These are phyloP conservation scores for Nicotiana noctiflora DNA, from an alignment of 257 asterid genomes.

Conservation along the genomic window DNA sequence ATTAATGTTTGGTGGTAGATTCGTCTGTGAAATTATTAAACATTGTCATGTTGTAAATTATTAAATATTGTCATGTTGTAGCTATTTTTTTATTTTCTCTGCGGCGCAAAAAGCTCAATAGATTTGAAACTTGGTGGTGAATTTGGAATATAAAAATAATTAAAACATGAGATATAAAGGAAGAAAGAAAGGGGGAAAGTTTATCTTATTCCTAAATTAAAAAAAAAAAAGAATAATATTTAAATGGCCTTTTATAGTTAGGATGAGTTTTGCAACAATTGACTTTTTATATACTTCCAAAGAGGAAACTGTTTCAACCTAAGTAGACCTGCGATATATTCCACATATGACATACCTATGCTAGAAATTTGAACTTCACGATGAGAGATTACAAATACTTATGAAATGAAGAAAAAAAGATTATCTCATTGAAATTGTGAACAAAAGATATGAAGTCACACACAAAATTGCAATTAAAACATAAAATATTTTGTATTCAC, in stretches of 20 bases:
- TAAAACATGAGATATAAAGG: background rate
- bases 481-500: too few relatives aligned
- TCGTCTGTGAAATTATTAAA: background rate
- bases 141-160: background rate
- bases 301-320: background rate
- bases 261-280: background rate
- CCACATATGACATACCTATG: background rate
- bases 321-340: background rate
- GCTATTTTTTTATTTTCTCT: background rate
- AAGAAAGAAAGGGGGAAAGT: background rate
- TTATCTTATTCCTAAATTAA: background rate
- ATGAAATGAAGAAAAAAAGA: background rate
- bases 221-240: background rate
- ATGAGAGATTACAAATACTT: background rate
- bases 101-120: background rate
- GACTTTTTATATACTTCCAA: conserved; percentile 1
- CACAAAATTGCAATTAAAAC: too few relatives aligned
- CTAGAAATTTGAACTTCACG: background rate
- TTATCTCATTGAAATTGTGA: background rate
- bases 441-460: background rate
- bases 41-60: background rate
- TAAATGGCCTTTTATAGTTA: background rate
- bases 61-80: too few relatives aligned
- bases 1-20: conserved; percentile 10
- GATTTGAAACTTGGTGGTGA: background rate